Evolutionary conservation across 2,329 filamentous ascomycete species (phyloP), one percentile per base, ranked within the genome.

Genomic region (Westerdykella sp.): DNA sequence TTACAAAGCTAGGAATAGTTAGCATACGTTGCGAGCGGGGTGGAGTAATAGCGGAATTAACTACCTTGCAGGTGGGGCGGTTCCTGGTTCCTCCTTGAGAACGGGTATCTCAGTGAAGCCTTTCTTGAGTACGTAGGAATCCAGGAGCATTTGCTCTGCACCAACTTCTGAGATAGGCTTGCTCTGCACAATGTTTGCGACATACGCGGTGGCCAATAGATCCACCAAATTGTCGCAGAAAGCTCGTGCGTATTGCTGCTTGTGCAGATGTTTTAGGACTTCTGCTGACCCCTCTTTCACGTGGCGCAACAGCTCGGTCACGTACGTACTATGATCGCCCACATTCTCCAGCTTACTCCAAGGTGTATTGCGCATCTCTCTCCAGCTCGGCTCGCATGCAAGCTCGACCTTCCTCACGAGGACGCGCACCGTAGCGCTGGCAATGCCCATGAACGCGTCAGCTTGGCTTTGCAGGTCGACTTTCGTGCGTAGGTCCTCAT

Each of bases 211-310:
- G 13, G 86, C 85, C 50, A 97, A 72, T 49, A 87, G 78, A 64
- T 98, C 93, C 32, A 97, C 87, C n/a, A 97, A 72, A 51, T 97
- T 91, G 66, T 98, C 93, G 55, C 87, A 94, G 62, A 97, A 96
- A 0, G 93, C 90, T 46, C 93, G 78, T 9, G 90, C 87, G 65
- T 97, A 98, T 63, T 96, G 90, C 54, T 85, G 87, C 69, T 98
- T 97, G 51, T 85, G 82, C 10, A 97, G 73, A 37, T 89, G 70
- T 5, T 76, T 79, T 34, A 98, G 68, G 2, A 95, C 85, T 57
- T 93, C 87, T 22, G 77, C 77, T 12, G 85, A 79, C 50, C 81
- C 83, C 4, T 75, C 72, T 59, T 89, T 87, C 45, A 94, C 77
- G 44, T 82, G 80, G 40, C 77, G 78, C 37, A 95, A 70, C 2